Conservation (phyloP, 2,329 filamentous ascomycete species). For the Diplodia seriata region DNA sequence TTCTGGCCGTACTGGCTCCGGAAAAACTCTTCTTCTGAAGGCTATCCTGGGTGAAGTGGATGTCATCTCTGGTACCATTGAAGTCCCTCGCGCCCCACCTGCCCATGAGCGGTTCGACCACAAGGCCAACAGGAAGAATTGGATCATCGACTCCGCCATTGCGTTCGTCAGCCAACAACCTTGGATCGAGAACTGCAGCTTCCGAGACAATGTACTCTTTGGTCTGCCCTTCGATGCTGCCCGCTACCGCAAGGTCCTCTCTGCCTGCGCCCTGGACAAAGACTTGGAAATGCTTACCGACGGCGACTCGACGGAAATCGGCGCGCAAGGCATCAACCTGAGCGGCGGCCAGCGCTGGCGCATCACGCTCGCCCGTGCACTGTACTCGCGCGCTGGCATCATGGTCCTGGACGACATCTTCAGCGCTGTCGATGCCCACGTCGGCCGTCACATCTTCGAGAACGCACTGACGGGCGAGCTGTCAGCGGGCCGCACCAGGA, state of each 20-base stretch:
- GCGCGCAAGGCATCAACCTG: constrained; percentile 83
- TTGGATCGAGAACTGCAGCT: constrained; percentile 83
- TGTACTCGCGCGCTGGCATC: constrained; percentile 80
- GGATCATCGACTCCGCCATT: constrained; percentile 72
- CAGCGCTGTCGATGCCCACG: constrained; percentile 69
- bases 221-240: constrained; percentile 71
- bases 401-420: constrained; percentile 85
- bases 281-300: constrained; percentile 79
- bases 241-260: constrained; percentile 74
- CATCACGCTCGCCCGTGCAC: constrained; percentile 38
- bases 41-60: constrained; percentile 79
- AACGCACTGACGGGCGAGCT: constrained; percentile 75
- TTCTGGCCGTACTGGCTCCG: constrained; percentile 77
- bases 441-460: constrained; percentile 77
- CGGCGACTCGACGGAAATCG: constrained; percentile 81
- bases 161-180: constrained; percentile 70
- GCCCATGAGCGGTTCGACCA: constrained; percentile 64
- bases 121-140: constrained; percentile 65
- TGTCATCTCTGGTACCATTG: constrained; percentile 67
- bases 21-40: constrained; percentile 77
- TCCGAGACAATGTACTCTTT: constrained; percentile 80
- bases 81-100: constrained; percentile 46
- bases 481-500: constrained; percentile 72
- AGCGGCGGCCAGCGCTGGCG: constrained; percentile 71
- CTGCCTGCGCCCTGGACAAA: constrained; percentile 75